A percentile compares a stretch with the other conserved stretches of the same genome.
phyloP scores from a whole-genome alignment of 768 basidiomycete species.

The Leccinum barrowsii region DNA sequence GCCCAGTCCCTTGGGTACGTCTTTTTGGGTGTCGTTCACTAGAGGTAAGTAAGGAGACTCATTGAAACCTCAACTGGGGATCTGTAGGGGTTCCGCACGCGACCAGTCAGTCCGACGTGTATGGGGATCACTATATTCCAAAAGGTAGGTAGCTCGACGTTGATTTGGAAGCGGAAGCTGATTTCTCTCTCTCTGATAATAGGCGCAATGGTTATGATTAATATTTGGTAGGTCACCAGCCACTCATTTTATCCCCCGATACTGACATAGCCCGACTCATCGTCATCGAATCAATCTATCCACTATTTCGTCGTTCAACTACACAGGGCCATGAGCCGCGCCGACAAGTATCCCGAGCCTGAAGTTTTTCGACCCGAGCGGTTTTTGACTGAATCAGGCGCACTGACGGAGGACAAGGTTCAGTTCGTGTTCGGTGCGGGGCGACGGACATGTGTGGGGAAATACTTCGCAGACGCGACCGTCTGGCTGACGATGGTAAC shows the following conservation, averaged over 20 bases:
- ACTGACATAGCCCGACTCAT: not conserved
- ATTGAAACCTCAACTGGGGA: not conserved
- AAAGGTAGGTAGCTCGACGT: constrained; percentile 8
- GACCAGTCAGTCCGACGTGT: constrained; percentile 14
- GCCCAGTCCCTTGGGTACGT: constrained; percentile 8
- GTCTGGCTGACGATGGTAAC: constrained; percentile 5
- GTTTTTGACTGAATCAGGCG: not conserved
- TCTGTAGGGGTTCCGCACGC: constrained; percentile 9
- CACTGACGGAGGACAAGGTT: constrained; percentile 1
- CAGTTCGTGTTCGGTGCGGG: constrained; percentile 1
- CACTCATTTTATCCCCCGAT: not conserved
- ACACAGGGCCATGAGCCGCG: constrained; percentile 3
- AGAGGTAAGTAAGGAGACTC: not conserved
- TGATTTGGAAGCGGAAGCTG: not conserved
- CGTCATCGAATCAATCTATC: not conserved
- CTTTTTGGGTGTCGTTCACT: not conserved
- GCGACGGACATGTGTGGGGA: constrained; percentile 1
- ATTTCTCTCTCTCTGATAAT: not conserved
- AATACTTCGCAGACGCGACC: not conserved
- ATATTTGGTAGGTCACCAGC: not conserved
- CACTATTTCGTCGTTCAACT: not conserved
- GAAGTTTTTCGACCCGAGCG: constrained; percentile 1
- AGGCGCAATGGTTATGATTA: not conserved
- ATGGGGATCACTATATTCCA: constrained; percentile 19
- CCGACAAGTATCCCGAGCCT: constrained; percentile 4